Base-by-base conservation (phyloP, 495 filamentous ascomycete genomes). In the Acidiella bohemica region DNA sequence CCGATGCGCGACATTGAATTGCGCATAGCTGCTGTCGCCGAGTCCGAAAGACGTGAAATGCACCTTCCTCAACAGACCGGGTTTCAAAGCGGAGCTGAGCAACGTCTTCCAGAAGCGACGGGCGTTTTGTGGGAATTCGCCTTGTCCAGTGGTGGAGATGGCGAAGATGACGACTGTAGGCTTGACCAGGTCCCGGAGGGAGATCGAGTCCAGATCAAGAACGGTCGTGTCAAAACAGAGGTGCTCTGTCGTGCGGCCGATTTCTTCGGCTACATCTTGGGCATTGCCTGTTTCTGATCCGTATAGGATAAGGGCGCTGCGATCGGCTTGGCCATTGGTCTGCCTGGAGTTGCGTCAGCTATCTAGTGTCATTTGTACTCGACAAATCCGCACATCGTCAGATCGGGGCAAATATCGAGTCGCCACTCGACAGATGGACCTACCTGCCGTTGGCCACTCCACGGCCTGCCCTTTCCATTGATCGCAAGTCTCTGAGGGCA, bases 281-380 rank as follows among this genome's bases (percentile, higher is more conserved):
- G 83, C 76, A 53, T 86, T 96, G 30, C 92, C 90, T 0, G 86
- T 94, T 62, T 99, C 92, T 13, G 86, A 84, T 22, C 84, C 92
- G 65, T 94, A 96, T 27, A 93, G 72, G 28, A 99, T 67, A 36
- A 93, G 70, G 31, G 81, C 78, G 21, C 68, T 79, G 11, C 53
- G 32, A n/a, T n/a, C n/a, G n/a, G n/a, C n/a, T n/a, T n/a, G n/a
- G n/a, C n/a, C n/a, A n/a, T n/a, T n/a, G n/a, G n/a, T n/a, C n/a
- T n/a, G n/a, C n/a, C n/a, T n/a, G n/a, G n/a, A n/a, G n/a, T n/a
- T n/a, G n/a, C n/a, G n/a, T n/a, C n/a, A n/a, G n/a, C n/a, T n/a
- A n/a, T n/a, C n/a, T n/a, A n/a, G n/a, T n/a, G n/a, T n/a, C n/a
- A n/a, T n/a, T n/a, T n/a, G n/a, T n/a, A n/a, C n/a, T n/a, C n/a